A percentile compares a stretch with the other conserved stretches of the same genome.
These are phyloP conservation scores for Pseudodiploospora longispora DNA, from an alignment of 2,329 filamentous ascomycete species.

Conservation along the genomic window DNA sequence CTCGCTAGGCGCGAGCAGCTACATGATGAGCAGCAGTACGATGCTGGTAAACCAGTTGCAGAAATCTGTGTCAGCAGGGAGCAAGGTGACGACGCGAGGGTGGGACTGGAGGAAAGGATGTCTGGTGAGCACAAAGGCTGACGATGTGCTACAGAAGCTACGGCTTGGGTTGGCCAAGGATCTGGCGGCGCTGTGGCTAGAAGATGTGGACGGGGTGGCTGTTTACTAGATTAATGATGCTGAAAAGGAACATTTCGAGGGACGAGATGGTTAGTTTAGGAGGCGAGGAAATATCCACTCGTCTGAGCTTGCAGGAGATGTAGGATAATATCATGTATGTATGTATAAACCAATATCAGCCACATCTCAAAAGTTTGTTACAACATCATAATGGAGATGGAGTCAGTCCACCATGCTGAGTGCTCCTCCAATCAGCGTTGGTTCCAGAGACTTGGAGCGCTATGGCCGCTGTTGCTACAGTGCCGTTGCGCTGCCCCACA, in stretches of 20 bases:
- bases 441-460: too few species aligned
- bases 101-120: constrained; percentile 79
- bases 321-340: too few species aligned
- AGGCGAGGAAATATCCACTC: too few species aligned
- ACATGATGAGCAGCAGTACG: constrained; percentile 65
- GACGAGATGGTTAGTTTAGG: not conserved
- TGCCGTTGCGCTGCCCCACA: too few species aligned
- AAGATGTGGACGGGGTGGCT: constrained; percentile 52
- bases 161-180: constrained; percentile 68
- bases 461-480: too few species aligned
- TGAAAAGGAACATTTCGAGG: constrained; percentile 1
- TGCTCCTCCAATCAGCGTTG: too few species aligned
- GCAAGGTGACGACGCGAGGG: constrained; percentile 48
- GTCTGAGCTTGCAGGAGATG: too few species aligned
- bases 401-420: too few species aligned
- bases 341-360: too few species aligned
- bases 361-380: too few species aligned
- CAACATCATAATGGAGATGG: too few species aligned
- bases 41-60: constrained; percentile 58
- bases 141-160: constrained; percentile 64
- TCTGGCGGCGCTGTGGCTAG: constrained; percentile 60
- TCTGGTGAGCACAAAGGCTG: constrained; percentile 54
- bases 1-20: constrained; percentile 50
- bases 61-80: constrained; percentile 49
- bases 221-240: constrained; percentile 23